Base-by-base conservation (phyloP, 345 rosid species). In the Populus nigra region DNA sequence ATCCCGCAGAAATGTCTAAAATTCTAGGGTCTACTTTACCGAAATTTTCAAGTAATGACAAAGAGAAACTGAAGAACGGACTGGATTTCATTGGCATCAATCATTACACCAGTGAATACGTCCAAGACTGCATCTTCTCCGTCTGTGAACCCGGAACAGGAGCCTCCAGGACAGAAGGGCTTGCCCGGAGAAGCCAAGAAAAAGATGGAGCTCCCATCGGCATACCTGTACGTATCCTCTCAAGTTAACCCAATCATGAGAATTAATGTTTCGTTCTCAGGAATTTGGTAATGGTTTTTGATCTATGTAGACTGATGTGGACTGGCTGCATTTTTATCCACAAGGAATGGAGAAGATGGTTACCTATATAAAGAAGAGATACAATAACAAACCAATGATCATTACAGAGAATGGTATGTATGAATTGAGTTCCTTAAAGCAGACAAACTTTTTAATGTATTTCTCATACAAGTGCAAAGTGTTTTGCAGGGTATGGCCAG, bases 391-490 rank as follows among this genome's bases (percentile, higher is more conserved):
- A 38, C 88, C 90, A 25, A 85, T 90, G 88, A 84, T 79, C 84
- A 85, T 90, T 9, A 87, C 90, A 50, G 91, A 86, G 77, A 88
- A 88, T 81, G 93, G 92, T 85, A 63, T 73, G 83, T 70, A 25
- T 12, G 10, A 31, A 12, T 3, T 11, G 50, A 47, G 3, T 47
- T 47, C 50, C 6, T 47, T 47, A 47, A 47, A 47, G 16, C 50
- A 47, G 1, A 47, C 50, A 47, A 47, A 47, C 18, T 22, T 68
- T n/a, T 50, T 6, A 53, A 31, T 17, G 36, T 68, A 7, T 68
- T 50, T 10, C 39, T 63, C 27, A 63, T 4, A 36, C 27, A 31
- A 49, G 6, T 47, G 49, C 25, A 27, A 68, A 16, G 68, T 7
- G 15, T 43, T 20, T 27, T 69, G 68, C 23, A 83, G 88, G 88